Conservation (phyloP, 768 basidiomycete species). For the Kwoniella dejecticola region DNA sequence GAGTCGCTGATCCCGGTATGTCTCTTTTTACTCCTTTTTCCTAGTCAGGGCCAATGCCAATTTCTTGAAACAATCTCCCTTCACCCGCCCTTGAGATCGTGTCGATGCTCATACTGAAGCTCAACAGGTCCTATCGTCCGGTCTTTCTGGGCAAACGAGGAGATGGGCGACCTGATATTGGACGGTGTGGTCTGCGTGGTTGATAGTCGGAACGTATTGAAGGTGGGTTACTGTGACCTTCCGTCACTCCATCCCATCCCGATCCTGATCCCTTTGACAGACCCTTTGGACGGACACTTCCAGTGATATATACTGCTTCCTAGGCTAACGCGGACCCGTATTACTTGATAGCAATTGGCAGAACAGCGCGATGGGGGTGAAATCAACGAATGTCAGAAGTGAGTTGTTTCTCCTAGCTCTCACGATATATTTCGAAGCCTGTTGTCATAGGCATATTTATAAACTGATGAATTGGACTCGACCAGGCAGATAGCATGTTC, state of each 20-base stretch:
- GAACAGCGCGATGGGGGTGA: slow-evolving; percentile 70
- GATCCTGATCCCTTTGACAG: too few relatives aligned
- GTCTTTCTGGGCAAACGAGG: slow-evolving; percentile 59
- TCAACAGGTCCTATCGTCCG: slow-evolving; percentile 53
- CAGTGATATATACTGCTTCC: too few relatives aligned
- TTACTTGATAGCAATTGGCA: slow-evolving; percentile 71
- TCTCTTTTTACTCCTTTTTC: neutral
- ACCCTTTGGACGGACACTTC: too few relatives aligned
- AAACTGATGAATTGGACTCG: neutral
- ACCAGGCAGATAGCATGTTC: slow-evolving; percentile 87
- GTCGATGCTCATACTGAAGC: too few relatives aligned
- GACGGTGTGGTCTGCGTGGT: slow-evolving; percentile 94
- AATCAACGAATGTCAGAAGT: slow-evolving; percentile 63
- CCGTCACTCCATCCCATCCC: too few relatives aligned
- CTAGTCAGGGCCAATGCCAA: neutral
- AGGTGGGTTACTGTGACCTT: slow-evolving; percentile 57
- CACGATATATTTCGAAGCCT: too few relatives aligned
- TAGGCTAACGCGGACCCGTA: too few relatives aligned
- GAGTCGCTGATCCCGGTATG: slow-evolving; percentile 89
- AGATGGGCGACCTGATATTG: slow-evolving; percentile 56
- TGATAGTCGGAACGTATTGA: slow-evolving; percentile 76
- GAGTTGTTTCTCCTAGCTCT: too few relatives aligned
- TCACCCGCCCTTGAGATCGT: neutral
- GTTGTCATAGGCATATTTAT: too few relatives aligned
- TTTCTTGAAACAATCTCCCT: neutral